Conservation (phyloP, 441 rosid species). For the Cnidoscolus chayamansa region DNA sequence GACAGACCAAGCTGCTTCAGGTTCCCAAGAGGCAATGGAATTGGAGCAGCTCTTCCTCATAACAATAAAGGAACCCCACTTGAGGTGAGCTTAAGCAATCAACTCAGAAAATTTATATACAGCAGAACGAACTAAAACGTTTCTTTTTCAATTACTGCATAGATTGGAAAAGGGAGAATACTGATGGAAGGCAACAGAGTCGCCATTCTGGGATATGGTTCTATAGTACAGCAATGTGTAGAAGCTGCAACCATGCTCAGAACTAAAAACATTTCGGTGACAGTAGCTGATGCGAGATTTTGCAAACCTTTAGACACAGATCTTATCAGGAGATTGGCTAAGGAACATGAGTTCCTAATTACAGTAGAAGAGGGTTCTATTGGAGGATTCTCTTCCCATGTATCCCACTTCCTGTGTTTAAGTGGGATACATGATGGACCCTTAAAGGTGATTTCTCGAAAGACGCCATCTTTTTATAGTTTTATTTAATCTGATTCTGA, state of each 20-base stretch:
- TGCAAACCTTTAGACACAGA: slow-evolving; percentile 71
- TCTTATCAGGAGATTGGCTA: slow-evolving; percentile 50
- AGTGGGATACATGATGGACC: slow-evolving; percentile 59
- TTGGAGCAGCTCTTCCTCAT: slow-evolving; percentile 52
- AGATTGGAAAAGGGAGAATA: slow-evolving; percentile 74
- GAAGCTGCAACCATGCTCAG: slow-evolving; percentile 49
- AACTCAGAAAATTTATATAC: not conserved
- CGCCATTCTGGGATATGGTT: slow-evolving; percentile 64
- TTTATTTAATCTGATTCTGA: slow-evolving; percentile 18
- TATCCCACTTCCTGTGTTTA: slow-evolving; percentile 55
- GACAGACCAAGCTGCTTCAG: slow-evolving; percentile 85
- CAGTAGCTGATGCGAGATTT: slow-evolving; percentile 73
- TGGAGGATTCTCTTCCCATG: slow-evolving; percentile 70
- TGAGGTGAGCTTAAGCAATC: slow-evolving; percentile 39
- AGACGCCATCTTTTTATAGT: not conserved
- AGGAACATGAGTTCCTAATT: slow-evolving; percentile 55
- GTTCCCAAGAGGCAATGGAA: slow-evolving; percentile 72
- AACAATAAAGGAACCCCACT: slow-evolving; percentile 54
- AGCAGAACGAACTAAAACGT: not conserved
- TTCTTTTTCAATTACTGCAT: slow-evolving; percentile 15
- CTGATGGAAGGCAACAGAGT: slow-evolving; percentile 57
- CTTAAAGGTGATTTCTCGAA: slow-evolving; percentile 44
- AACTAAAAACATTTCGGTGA: slow-evolving; percentile 35
- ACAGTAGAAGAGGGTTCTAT: slow-evolving; percentile 68
- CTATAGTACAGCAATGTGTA: slow-evolving; percentile 56